Evolutionary conservation across 257 asterid genomes (phyloP), one percentile per base, ranked within the genome.

Genomic region (Linaria vulgaris): DNA sequence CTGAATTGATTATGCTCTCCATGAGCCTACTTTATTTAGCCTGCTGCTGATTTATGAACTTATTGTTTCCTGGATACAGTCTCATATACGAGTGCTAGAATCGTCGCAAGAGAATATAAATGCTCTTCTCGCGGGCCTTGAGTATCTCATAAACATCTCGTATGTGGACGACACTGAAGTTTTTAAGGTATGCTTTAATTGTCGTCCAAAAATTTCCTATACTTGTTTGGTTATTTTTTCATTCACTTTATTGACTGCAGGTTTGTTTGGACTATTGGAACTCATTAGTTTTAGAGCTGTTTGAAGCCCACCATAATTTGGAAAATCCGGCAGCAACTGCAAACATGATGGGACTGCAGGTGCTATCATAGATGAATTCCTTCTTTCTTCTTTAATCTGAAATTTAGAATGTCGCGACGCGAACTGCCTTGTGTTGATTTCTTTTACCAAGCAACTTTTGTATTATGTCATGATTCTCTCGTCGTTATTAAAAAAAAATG

Each of bases 221-320:
- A 16, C 9, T 65, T 67, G 3, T 22, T 41, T 37, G 7, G 16
- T 61, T 24, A 5, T 34, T 31, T 27, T 39, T 52, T 38, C 56
- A 46, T 14, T 48, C 10, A 59, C 46, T 46, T 66, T 22, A 39
- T 74, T 64, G 15, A 21, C 57, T 76, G 68, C 78, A 94, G 99
- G 99, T 94, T 58, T 94, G 99, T 75, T 84, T 94, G 81, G 99
- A 94, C 72, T 94, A 87, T 73, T 94, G 99, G 99, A 94, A 94
- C 78, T 78, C 90, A 61, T 64, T 90, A 59, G 96, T 94, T 63
- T 73, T 73, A 72, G 99, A 87, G 79, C 83, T 94, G 70, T 94
- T 82, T 84, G 97, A 90, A 80, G 90, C 96, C 52, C 88, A 82
- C 78, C 96, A 82, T 75, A 85, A 81, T 71, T 52, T 80, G 56